A percentile compares a stretch with the other conserved stretches of the same genome.
Conservation (phyloP, 129 eudicot species). For the Chrysanthemum makinoi region DNA sequence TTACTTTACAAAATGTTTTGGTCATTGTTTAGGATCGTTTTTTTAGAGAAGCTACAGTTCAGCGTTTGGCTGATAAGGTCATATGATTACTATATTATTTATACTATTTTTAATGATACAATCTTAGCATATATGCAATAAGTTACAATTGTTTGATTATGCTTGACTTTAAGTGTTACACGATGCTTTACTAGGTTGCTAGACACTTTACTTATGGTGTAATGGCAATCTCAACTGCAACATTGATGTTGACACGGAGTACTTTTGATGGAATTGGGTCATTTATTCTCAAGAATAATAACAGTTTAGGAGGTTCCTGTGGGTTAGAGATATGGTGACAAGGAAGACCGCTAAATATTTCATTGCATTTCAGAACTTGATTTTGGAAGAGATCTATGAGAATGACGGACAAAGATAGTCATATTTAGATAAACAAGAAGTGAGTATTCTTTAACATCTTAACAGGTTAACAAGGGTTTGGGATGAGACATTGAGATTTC, state of each 20-base stretch:
- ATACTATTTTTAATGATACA: not conserved
- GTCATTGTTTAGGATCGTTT: slow-evolving; percentile 61
- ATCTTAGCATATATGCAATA: not conserved
- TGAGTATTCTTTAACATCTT: too few relatives aligned
- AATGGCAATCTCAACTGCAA: slow-evolving; percentile 94
- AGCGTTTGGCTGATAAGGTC: slow-evolving; percentile 97
- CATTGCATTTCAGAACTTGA: slow-evolving; percentile 30
- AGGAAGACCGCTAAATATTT: slow-evolving; percentile 31
- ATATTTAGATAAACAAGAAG: not conserved
- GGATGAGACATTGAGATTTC: too few relatives aligned
- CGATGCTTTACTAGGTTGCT: slow-evolving; percentile 55
- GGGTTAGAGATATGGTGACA: slow-evolving; percentile 17
- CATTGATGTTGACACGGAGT: slow-evolving; percentile 78
- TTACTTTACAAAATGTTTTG: slow-evolving; percentile 19
- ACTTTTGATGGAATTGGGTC: slow-evolving; percentile 42
- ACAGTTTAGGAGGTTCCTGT: slow-evolving; percentile 14
- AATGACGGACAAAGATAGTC: slow-evolving; percentile 20
- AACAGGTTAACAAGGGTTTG: too few relatives aligned
- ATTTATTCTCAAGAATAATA: slow-evolving; percentile 20
- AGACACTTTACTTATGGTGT: slow-evolving; percentile 98
- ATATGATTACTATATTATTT: not conserved
- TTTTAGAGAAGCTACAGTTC: slow-evolving; percentile 77
- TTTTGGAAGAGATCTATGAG: slow-evolving; percentile 30
- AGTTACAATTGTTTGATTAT: too few relatives aligned
- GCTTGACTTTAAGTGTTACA: too few relatives aligned